A percentile compares a stretch with the other conserved stretches of the same genome.
Conservation (phyloP, 148 eudicot genomes). For the Polygonum aviculare region DNA sequence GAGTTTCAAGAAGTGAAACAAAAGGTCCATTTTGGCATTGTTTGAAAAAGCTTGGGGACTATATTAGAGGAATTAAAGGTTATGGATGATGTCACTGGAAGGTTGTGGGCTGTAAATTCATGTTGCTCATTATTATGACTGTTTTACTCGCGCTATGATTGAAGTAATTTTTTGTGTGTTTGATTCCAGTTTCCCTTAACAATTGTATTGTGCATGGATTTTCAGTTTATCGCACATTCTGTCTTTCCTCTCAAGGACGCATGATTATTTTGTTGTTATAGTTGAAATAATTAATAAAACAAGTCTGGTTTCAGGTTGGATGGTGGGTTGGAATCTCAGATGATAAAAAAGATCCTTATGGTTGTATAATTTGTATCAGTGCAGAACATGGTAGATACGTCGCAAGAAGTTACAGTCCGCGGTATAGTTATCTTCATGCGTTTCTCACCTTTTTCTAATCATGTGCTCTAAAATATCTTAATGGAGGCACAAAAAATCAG, state of each 20-base stretch:
- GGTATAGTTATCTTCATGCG: slow-evolving; percentile 31
- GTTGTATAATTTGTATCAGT: slow-evolving; percentile 81
- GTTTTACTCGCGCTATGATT: not conserved
- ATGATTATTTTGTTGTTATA: not conserved
- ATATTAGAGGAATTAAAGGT: too few relatives aligned
- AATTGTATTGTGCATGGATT: not conserved
- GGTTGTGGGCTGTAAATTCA: too few relatives aligned
- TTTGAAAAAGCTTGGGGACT: too few relatives aligned
- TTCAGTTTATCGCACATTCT: not conserved
- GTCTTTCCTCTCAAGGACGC: not conserved
- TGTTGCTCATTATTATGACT: not conserved
- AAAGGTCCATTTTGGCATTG: too few relatives aligned
- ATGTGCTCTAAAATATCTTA: not conserved
- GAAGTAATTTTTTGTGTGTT: not conserved
- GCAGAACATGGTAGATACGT: slow-evolving; percentile 97
- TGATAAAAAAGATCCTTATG: slow-evolving; percentile 66
- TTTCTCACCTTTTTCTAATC: not conserved
- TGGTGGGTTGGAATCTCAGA: slow-evolving; percentile 98
- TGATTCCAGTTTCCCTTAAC: not conserved
- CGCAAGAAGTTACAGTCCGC: slow-evolving; percentile 87
- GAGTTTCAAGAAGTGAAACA: too few relatives aligned
- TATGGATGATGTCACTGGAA: not conserved
- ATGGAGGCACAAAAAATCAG: not conserved
- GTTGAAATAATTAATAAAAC: not conserved
- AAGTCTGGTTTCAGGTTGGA: slow-evolving; percentile 57